These are phyloP conservation scores for Diaporthe ampelina DNA, from an alignment of 2,329 filamentous ascomycete genomes.

Conservation along the genomic window DNA sequence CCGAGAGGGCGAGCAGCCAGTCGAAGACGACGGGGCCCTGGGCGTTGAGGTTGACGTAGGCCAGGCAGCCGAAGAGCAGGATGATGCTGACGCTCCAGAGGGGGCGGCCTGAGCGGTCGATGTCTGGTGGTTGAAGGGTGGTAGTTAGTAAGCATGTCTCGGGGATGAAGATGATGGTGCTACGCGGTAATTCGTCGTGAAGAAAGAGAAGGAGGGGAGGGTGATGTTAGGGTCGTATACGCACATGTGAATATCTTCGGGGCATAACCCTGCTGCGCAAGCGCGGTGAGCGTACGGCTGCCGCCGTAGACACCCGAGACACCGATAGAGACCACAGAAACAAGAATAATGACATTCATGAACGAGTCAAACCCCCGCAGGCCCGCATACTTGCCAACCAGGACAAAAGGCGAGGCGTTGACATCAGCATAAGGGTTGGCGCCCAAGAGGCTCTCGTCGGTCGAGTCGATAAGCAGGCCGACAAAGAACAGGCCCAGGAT, in stretches of 20 bases:
- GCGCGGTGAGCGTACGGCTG: conserved; percentile 70
- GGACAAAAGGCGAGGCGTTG: conserved; percentile 69
- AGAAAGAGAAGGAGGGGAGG: no score
- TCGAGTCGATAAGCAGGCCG: conserved; percentile 62
- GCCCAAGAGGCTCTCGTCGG: conserved; percentile 61
- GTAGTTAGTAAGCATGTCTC: background rate
- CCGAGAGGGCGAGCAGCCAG: conserved; percentile 77
- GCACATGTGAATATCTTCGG: conserved; percentile 63
- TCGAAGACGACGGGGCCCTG: conserved; percentile 68
- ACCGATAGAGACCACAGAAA: conserved; percentile 71
- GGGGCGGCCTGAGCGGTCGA: conserved; percentile 70
- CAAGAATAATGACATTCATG: conserved; percentile 71
- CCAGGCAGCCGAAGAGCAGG: conserved; percentile 65
- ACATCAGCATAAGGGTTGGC: conserved; percentile 61
- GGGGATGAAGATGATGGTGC: no score
- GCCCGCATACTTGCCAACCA: conserved; percentile 67
- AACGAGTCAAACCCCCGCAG: conserved; percentile 66
- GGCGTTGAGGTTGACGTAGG: conserved; percentile 60
- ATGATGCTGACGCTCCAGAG: conserved; percentile 63
- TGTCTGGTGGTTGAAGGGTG: conserved; percentile 52
- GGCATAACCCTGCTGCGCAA: conserved; percentile 71
- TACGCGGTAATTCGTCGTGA: no score
- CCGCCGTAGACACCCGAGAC: conserved; percentile 72
- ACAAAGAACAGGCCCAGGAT: conserved; percentile 66
- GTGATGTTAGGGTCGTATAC: conserved; percentile 35